Percentiles rank a stretch among this genome's conserved stretches.
These are phyloP conservation scores for Porphyra umbilicalis DNA, from an alignment of 31 red algal species.

Conservation along the genomic window DNA sequence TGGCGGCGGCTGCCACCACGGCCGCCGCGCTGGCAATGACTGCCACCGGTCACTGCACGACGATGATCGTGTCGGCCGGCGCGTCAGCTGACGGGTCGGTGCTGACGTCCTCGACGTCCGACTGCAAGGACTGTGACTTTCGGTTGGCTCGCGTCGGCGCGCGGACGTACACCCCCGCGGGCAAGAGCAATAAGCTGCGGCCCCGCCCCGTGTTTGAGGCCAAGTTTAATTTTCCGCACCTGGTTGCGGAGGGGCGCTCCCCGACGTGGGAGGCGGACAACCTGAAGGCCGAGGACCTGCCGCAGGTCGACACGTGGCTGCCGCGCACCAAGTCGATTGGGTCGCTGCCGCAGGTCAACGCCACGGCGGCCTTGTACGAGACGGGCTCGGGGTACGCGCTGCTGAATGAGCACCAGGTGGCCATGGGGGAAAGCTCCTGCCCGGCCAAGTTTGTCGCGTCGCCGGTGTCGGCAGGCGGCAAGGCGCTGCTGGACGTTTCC, in stretches of 20 bases:
- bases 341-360: conserved; percentile 26
- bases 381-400: conserved; percentile 47
- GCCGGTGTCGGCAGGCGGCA: conserved; percentile 22
- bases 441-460: conserved; percentile 20
- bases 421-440: conserved; percentile 56
- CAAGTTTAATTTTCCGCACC: conserved; percentile 33
- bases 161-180: background rate
- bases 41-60: conserved; percentile 28
- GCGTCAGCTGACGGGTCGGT: conserved; percentile 34
- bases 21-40: background rate
- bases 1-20: background rate
- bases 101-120: conserved; percentile 19
- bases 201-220: conserved; percentile 23
- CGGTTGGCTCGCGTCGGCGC: conserved; percentile 40
- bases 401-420: conserved; percentile 46
- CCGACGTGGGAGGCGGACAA: conserved; percentile 36
- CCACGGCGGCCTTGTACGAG: conserved; percentile 43
- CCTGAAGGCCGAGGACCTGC: conserved; percentile 13
- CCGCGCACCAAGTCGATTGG: background rate
- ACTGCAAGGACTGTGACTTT: conserved; percentile 48
- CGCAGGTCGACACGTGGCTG: conserved; percentile 17
- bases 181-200: conserved; percentile 4
- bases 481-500: conserved; percentile 50
- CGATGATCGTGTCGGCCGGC: conserved; percentile 26
- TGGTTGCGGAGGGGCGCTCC: conserved; percentile 22